Conservation (phyloP, 192 early-diverging fungal species). For the Backusella tarrabulga region DNA sequence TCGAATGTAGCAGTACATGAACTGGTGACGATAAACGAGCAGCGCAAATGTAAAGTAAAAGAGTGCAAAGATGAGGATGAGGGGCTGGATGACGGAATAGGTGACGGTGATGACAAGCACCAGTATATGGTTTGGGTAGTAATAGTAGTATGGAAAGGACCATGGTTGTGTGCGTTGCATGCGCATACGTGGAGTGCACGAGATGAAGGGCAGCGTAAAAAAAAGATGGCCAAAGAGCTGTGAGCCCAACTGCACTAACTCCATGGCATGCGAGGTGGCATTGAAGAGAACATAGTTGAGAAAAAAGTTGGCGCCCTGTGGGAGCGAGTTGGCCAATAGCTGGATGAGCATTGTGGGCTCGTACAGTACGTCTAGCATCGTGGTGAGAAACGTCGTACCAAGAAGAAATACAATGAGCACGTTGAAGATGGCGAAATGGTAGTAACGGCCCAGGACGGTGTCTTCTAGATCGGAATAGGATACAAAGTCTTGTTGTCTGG, state of each 20-base stretch:
- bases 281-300: conserved; percentile 62
- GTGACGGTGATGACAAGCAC: conserved; percentile 60
- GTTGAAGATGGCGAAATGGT: conserved; percentile 63
- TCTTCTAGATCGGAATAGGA: conserved; percentile 60
- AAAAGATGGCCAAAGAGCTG: conserved; percentile 51
- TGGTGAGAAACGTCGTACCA: conserved; percentile 52
- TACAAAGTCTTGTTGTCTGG: conserved; percentile 54
- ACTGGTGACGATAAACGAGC: conserved; percentile 60
- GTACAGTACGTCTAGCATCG: conserved; percentile 46
- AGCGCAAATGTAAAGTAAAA: conserved; percentile 53
- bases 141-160: conserved; percentile 63
- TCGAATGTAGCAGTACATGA: conserved; percentile 59
- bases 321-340: conserved; percentile 47
- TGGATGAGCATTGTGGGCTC: conserved; percentile 51
- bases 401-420: conserved; percentile 60
- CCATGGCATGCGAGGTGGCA: conserved; percentile 55
- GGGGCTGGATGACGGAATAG: conserved; percentile 57
- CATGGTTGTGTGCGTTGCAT: conserved; percentile 46
- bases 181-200: conserved; percentile 55
- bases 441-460: conserved; percentile 52
- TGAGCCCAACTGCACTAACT: conserved; percentile 56
- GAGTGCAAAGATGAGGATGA: conserved; percentile 55
- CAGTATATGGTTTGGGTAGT: conserved; percentile 59
- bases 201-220: conserved; percentile 43
- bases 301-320: conserved; percentile 60